phyloP scores from a whole-genome alignment of 2,329 filamentous ascomycete genomes.

The Fusarium dlaminii region DNA sequence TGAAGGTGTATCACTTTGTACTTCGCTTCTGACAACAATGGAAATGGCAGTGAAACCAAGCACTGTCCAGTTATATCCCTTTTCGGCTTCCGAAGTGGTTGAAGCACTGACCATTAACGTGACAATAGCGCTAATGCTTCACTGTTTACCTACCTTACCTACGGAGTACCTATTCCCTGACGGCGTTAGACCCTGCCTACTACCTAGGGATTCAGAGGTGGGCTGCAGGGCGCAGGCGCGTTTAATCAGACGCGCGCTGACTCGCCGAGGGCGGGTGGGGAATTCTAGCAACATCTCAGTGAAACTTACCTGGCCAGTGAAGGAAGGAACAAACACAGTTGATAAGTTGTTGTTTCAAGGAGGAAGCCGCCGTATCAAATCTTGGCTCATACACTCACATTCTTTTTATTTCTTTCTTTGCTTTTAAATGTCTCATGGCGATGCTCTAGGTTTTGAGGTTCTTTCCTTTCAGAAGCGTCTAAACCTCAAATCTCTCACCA shows the following conservation, averaged over 20 bases:
- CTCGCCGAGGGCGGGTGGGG: neutral
- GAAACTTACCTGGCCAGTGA: neutral
- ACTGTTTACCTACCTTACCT: too few species aligned
- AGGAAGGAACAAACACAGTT: constrained; percentile 9
- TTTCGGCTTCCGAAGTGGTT: constrained; percentile 10
- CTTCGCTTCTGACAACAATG: constrained; percentile 15
- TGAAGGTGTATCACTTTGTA: neutral
- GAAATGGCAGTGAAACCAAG: neutral
- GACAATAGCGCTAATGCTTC: constrained; percentile 9
- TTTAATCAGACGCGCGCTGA: constrained; percentile 26
- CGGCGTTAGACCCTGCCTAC: neutral
- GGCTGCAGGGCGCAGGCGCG: constrained; percentile 19
- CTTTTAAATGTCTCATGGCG: neutral
- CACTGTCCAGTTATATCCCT: neutral
- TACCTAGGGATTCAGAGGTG: neutral
- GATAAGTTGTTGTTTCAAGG: neutral
- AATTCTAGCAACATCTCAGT: neutral
- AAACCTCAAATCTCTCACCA: neutral
- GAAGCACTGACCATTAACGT: constrained; percentile 19
- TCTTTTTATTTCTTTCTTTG: neutral
- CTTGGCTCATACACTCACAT: neutral
- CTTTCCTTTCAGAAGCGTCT: neutral
- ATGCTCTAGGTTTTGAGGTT: neutral
- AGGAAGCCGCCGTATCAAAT: neutral
- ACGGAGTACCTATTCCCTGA: neutral